Base-by-base conservation (phyloP, 192 early-diverging fungal species). In the Obelidium mucronatum region DNA sequence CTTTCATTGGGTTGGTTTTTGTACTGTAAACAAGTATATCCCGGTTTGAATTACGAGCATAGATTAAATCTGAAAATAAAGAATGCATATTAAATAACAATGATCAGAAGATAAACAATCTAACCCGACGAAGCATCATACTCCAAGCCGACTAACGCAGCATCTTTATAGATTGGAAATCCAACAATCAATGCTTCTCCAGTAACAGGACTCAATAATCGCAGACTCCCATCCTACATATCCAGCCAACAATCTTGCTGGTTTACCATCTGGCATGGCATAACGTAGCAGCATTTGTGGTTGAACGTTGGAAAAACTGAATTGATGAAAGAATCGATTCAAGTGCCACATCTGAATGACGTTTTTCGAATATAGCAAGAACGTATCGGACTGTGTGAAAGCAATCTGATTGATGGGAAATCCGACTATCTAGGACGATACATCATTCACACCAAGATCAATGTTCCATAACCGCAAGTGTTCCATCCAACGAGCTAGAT, bases 401-500 rank as follows among this genome's bases (percentile, higher is more conserved):
- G 33, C n/a, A n/a, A 83, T 67, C 3, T 77, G 79, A 30, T 79
- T 39, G 42, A 82, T 77, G 2, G 63, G 73, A n/a, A 39, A 55
- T 39, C 15, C 54, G 11, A 66, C n/a, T 74, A 51, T 84, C 83
- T 3, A 77, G 26, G 6, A n/a, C 83, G 71, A 54, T 84, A 83
- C 6, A 80, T n/a, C 33, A 42, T 55, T 40, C 64, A 33, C 4
- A 81, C 83, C 58, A n/a, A 37, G 76, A 66, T 85, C 84, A 67
- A 85, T 87, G 63, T 85, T 85, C 80, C 79, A 85, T 68, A 85
- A 67, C 40, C 84, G 64, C 26, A 85, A 78, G n/a, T 0, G 80
- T 86, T 31, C 77, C 63, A 82, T 85, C 84, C 40, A 85, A 67
- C 31, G 84, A 86, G 30, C 68, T 64, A 3, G 84, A 83, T 13